Percentiles rank a stretch among this genome's conserved stretches.
These are phyloP conservation scores for Leishmania turanica DNA, from an alignment of 208 protist genomes.

Conservation along the genomic window DNA sequence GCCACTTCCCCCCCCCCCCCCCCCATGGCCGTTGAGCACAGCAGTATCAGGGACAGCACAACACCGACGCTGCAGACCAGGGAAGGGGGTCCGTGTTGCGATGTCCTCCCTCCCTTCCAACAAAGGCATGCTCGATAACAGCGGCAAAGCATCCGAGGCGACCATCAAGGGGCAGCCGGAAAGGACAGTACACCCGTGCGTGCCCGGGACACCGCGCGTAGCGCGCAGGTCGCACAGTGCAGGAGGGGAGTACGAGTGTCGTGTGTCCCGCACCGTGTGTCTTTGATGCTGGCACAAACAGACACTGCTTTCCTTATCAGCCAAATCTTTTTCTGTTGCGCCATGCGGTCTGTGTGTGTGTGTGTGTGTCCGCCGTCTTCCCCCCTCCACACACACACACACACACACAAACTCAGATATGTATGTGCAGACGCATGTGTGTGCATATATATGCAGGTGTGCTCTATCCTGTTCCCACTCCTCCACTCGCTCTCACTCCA, in stretches of 20 bases:
- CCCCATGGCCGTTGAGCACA: background rate
- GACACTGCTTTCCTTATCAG: background rate
- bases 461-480: background rate
- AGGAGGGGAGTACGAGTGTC: background rate
- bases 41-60: background rate
- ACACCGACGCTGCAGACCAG: background rate
- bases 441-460: background rate
- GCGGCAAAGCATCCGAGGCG: background rate
- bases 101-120: background rate
- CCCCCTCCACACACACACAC: background rate
- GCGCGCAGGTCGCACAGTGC: background rate
- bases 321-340: background rate
- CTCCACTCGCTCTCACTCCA: background rate
- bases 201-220: background rate
- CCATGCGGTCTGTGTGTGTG: background rate
- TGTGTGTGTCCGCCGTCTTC: background rate
- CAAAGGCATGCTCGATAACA: too few species aligned
- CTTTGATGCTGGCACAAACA: background rate
- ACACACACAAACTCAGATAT: background rate
- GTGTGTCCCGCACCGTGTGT: background rate
- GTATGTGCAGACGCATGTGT: background rate
- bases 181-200: background rate
- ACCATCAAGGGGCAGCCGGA: background rate
- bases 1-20: too few species aligned
- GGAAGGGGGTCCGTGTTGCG: background rate